Conservation (phyloP, 495 filamentous ascomycete genomes). For the Aspergillus hancockii region DNA sequence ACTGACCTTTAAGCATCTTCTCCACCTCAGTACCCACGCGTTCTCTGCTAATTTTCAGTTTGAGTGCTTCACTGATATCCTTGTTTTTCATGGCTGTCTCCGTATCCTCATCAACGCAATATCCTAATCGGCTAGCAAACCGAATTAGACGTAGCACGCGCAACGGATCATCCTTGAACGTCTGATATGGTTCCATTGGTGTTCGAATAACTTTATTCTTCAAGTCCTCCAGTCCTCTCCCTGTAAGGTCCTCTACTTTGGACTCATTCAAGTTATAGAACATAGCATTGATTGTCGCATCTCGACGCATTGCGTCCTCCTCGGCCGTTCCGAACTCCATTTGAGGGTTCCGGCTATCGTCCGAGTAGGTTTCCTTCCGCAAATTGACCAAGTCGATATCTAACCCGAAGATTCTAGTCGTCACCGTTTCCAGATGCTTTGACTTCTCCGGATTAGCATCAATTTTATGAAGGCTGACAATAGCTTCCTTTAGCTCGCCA, state of each 20-base stretch:
- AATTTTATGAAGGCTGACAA: conserved; percentile 68
- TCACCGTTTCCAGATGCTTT: conserved; percentile 94
- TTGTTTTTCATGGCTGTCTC: conserved; percentile 72
- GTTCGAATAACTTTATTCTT: conserved; percentile 71
- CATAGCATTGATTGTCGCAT: conserved; percentile 93
- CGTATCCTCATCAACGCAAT: conserved; percentile 67
- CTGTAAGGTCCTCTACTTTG: conserved; percentile 81
- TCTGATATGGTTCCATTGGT: conserved; percentile 84
- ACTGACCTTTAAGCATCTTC: conserved; percentile 82
- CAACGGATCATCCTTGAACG: conserved; percentile 92
- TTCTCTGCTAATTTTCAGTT: conserved; percentile 88
- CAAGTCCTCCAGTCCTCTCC: conserved; percentile 74
- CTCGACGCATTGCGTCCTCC: conserved; percentile 86
- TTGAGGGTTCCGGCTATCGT: conserved; percentile 82
- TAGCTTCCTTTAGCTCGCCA: conserved; percentile 36
- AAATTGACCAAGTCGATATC: conserved; percentile 95
- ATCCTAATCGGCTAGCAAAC: conserved; percentile 84
- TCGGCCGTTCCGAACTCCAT: conserved; percentile 92
- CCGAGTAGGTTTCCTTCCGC: conserved; percentile 83
- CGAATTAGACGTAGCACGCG: conserved; percentile 85
- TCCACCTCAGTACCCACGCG: conserved; percentile 79
- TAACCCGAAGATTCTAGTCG: conserved; percentile 78
- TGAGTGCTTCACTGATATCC: conserved; percentile 73
- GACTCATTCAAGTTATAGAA: conserved; percentile 87
- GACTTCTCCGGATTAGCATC: conserved; percentile 94